phyloP scores from a whole-genome alignment of 352 stramenopile species.

The Globisporangium viniferum region DNA sequence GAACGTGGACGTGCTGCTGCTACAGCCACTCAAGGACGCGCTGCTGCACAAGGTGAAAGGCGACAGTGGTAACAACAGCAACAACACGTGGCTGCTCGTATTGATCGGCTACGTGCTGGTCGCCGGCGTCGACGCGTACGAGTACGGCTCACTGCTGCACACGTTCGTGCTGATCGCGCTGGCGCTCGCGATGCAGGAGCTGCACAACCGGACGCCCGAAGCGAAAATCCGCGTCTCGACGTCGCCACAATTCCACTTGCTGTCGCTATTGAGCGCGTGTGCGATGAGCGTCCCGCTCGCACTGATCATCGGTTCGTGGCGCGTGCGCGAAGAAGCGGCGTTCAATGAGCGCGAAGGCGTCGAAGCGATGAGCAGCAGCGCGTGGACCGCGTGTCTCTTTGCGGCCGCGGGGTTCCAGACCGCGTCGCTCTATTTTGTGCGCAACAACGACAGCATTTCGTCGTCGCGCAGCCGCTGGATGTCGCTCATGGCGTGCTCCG shows the following conservation, averaged over 20 bases:
- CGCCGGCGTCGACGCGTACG: conserved; percentile 52
- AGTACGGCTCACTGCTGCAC: conserved; percentile 63
- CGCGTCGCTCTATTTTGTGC: conserved; percentile 24
- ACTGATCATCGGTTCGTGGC: conserved; percentile 18
- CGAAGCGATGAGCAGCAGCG: neutral
- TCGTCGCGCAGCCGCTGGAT: conserved; percentile 28
- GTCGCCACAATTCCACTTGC: conserved; percentile 34
- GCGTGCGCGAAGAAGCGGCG: conserved; percentile 10
- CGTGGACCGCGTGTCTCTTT: conserved; percentile 14
- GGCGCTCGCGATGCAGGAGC: conserved; percentile 33
- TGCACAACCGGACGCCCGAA: conserved; percentile 23
- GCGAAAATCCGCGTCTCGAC: conserved; percentile 22
- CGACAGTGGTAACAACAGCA: neutral
- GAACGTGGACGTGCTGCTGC: conserved; percentile 40
- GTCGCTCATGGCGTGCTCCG: conserved; percentile 37
- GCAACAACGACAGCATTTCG: conserved; percentile 21
- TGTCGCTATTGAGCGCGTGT: conserved; percentile 34
- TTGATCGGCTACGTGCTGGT: conserved; percentile 52
- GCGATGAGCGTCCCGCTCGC: conserved; percentile 31
- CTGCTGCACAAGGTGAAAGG: neutral
- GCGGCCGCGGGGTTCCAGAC: conserved; percentile 12
- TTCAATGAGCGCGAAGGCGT: conserved; percentile 17
- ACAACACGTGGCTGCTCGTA: conserved; percentile 32
- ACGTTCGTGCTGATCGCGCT: conserved; percentile 46
- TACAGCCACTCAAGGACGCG: conserved; percentile 40